Conservation (phyloP, 2,329 filamentous ascomycete genomes). For the Colletotrichum lentis region DNA sequence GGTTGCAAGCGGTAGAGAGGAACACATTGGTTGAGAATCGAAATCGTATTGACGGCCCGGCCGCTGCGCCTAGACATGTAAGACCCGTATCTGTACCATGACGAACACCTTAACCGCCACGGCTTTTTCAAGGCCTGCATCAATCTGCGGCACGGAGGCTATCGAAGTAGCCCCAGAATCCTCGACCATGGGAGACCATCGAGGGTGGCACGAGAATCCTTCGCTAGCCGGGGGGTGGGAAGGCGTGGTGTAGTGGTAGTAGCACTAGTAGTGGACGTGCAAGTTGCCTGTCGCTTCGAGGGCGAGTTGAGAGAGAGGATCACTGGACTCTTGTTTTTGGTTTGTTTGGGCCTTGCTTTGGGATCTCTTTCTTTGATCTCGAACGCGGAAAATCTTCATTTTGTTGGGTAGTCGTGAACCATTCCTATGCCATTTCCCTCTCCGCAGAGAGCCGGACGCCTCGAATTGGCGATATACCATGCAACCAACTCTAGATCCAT, state of each 20-base stretch:
- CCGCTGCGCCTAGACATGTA: constrained; percentile 51
- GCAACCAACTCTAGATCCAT: constrained; percentile 40
- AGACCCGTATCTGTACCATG: constrained; percentile 74
- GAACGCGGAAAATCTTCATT: constrained; percentile 46
- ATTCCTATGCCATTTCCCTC: constrained; percentile 39
- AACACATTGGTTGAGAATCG: not conserved
- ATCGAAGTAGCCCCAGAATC: constrained; percentile 66
- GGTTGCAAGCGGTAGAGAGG: not conserved
- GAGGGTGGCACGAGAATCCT: constrained; percentile 61
- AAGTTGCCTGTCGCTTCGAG: constrained; percentile 12
- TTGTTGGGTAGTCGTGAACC: constrained; percentile 40
- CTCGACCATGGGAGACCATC: constrained; percentile 54
- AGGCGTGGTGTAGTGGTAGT: not conserved
- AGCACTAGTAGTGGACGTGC: not conserved
- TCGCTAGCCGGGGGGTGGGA: constrained; percentile 58
- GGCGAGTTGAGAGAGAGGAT: constrained; percentile 12
- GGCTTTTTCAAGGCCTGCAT: constrained; percentile 68
- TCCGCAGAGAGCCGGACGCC: constrained; percentile 53
- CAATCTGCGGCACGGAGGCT: constrained; percentile 67
- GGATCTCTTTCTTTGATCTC: constrained; percentile 41
- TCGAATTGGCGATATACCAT: constrained; percentile 49
- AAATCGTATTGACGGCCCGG: constrained; percentile 14
- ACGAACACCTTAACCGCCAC: constrained; percentile 62
- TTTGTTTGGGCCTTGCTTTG: constrained; percentile 40
- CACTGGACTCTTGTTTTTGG: constrained; percentile 42